Conservation (phyloP, 169 alveolate species). For the Theileria equi region DNA sequence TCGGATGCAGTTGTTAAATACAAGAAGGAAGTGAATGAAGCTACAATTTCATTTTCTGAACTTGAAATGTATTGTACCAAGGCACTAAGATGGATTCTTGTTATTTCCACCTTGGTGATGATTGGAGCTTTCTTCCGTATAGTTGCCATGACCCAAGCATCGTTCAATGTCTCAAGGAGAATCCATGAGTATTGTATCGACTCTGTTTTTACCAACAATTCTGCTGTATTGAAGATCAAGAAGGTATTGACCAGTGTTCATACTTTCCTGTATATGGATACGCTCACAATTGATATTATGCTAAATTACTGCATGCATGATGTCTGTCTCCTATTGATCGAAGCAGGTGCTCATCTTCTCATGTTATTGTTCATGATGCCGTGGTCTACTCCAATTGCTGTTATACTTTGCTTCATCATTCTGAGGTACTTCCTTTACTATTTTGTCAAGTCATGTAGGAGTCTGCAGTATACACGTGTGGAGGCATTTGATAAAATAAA, state of each 20-base stretch:
- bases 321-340: conserved; percentile 6
- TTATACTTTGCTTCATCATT: too few species aligned
- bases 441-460: too few species aligned
- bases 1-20: conserved; percentile 2
- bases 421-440: too few species aligned
- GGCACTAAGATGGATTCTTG: neutral
- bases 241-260: conserved; percentile 15
- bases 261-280: conserved; percentile 46
- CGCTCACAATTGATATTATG: conserved; percentile 28
- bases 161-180: conserved; percentile 28
- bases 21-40: neutral
- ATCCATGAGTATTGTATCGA: conserved; percentile 45
- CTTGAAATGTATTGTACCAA: neutral
- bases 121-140: neutral
- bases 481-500: too few species aligned
- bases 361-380: conserved; percentile 36
- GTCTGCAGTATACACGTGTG: too few species aligned
- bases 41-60: neutral
- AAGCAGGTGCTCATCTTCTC: conserved; percentile 16
- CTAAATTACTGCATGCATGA: conserved; percentile 25
- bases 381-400: too few species aligned
- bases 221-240: conserved; percentile 18
- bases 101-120: conserved; percentile 3
- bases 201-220: conserved; percentile 28
- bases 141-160: neutral